phyloP scores from a whole-genome alignment of 1,139 yeast species.

The Nakaseomyces kungkrabaensis region DNA sequence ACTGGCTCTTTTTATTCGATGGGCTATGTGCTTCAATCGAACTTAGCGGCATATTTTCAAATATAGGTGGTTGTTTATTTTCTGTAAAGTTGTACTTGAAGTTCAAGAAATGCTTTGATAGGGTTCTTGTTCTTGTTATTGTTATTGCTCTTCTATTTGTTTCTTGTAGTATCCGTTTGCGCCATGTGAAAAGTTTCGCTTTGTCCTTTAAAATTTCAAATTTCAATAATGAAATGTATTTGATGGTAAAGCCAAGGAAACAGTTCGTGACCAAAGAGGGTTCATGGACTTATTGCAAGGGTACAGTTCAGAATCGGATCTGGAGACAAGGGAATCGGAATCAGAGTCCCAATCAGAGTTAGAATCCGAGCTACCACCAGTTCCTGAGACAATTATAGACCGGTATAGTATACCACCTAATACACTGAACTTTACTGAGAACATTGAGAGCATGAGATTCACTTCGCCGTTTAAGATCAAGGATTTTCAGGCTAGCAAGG shows the following conservation, averaged over 20 bases:
- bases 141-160: no score
- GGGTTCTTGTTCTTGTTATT: no score
- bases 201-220: no score
- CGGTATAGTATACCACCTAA: neutral
- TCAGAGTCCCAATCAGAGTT: no score
- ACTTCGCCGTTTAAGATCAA: neutral
- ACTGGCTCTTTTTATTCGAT: constrained; percentile 2
- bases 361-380: neutral
- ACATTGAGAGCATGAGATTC: neutral
- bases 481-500: neutral
- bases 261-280: no score
- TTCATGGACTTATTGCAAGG: neutral
- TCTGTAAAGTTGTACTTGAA: neutral
- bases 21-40: constrained; percentile 3
- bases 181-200: neutral
- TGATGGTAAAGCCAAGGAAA: no score
- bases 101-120: no score
- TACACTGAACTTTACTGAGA: neutral
- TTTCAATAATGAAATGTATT: no score
- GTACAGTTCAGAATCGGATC: neutral
- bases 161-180: neutral
- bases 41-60: neutral
- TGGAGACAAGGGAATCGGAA: no score
- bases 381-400: neutral
- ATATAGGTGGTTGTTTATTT: neutral